Percentiles rank a stretch among this genome's conserved stretches.
These are phyloP conservation scores for Coemansia furcata DNA, from an alignment of 192 early-diverging fungal genomes.

Conservation along the genomic window DNA sequence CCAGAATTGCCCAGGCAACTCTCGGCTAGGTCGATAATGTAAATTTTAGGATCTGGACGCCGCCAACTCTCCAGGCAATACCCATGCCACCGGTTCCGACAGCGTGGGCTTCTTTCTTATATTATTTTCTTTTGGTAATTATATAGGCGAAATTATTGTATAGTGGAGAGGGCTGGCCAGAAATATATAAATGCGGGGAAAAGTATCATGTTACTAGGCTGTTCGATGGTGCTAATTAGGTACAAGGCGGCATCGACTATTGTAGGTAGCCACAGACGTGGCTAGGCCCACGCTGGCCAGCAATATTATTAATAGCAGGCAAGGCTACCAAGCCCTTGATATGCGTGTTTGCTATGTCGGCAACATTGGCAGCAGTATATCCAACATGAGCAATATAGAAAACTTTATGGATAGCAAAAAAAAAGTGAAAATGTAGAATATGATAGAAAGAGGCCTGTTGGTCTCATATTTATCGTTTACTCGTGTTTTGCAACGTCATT, in stretches of 20 bases:
- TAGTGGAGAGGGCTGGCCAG: background rate
- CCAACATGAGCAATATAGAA: background rate
- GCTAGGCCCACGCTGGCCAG: background rate
- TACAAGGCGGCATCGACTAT: background rate
- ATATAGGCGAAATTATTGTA: background rate
- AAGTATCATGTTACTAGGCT: too few species aligned
- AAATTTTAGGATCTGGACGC: background rate
- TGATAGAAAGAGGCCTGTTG: background rate
- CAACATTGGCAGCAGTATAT: background rate
- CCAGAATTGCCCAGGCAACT: background rate
- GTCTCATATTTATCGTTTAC: background rate
- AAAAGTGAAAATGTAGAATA: background rate
- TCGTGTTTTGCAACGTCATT: background rate
- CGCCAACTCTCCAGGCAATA: background rate
- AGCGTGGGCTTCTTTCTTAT: conserved; percentile 1
- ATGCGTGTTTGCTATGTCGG: background rate
- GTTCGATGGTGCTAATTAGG: too few species aligned
- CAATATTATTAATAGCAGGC: background rate
- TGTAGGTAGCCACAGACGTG: background rate
- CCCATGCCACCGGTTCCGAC: background rate
- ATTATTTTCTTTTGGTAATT: background rate
- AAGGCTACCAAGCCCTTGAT: background rate
- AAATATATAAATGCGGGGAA: background rate
- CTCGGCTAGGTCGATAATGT: background rate
- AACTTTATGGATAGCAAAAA: background rate